Evolutionary conservation across 768 basidiomycete genomes (phyloP).

Genomic region (Lyophyllum decastes): DNA sequence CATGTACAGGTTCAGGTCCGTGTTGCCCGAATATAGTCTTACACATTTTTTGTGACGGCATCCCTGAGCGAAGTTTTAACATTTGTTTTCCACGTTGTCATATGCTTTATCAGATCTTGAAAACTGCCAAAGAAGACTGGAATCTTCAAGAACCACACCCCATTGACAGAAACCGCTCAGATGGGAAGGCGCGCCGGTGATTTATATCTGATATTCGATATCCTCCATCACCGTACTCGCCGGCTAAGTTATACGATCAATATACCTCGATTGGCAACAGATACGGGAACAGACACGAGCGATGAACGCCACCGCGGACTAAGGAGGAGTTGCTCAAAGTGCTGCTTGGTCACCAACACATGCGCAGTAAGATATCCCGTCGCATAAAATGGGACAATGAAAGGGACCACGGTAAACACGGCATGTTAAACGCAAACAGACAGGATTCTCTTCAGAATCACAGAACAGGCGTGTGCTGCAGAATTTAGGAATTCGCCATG

Average conservation of each 20-base stretch:
- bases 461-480: too few relatives aligned
- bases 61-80: slow-evolving; percentile 24
- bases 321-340: too few relatives aligned
- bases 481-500: too few relatives aligned
- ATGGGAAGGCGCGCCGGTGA: slow-evolving; percentile 26
- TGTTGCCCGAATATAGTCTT: slow-evolving; percentile 17
- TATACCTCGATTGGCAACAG: background rate
- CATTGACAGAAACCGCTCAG: slow-evolving; percentile 43
- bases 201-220: slow-evolving; percentile 16
- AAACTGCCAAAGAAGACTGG: slow-evolving; percentile 16
- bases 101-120: slow-evolving; percentile 20
- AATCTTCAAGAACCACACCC: slow-evolving; percentile 13
- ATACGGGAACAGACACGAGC: background rate
- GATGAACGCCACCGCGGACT: background rate
- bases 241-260: slow-evolving; percentile 18
- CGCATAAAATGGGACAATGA: too few relatives aligned
- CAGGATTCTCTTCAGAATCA: too few relatives aligned
- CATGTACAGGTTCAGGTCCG: slow-evolving; percentile 12
- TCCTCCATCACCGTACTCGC: slow-evolving; percentile 29
- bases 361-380: too few relatives aligned
- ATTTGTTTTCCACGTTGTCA: slow-evolving; percentile 21
- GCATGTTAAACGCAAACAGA: too few relatives aligned
- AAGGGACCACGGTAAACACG: too few relatives aligned
- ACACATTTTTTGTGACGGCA: slow-evolving; percentile 24
- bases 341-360: too few relatives aligned